Evolutionary conservation across 768 basidiomycete species (phyloP).

Genomic region (Amanita pallidorosea): DNA sequence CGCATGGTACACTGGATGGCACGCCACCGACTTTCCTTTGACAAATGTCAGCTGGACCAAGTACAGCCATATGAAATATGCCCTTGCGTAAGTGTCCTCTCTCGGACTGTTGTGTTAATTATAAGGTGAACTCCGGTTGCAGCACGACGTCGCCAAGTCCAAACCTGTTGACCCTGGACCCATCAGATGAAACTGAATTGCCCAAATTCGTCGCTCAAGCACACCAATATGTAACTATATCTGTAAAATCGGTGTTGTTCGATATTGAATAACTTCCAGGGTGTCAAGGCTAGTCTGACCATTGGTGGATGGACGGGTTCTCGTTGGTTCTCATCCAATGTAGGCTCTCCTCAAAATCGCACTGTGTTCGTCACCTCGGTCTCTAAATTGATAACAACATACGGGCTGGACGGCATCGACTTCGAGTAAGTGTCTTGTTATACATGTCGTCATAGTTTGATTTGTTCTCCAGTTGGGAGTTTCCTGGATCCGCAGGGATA

Average conservation of each 20-base stretch:
- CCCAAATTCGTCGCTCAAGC: conserved; percentile 44
- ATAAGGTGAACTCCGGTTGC: conserved; percentile 13
- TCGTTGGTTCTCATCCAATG: conserved; percentile 47
- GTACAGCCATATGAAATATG: conserved; percentile 45
- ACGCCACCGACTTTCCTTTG: conserved; percentile 29
- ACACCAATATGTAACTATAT: conserved; percentile 23
- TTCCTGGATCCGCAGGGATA: conserved; percentile 58
- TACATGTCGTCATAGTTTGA: not conserved
- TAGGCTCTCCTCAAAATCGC: conserved; percentile 43
- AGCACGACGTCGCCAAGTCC: conserved; percentile 28
- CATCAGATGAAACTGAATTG: conserved; percentile 36
- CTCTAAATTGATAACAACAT: conserved; percentile 31
- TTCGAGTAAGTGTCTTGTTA: conserved; percentile 40
- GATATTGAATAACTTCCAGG: conserved; percentile 19
- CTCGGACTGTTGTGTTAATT: not conserved
- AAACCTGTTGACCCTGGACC: conserved; percentile 15
- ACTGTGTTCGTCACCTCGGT: conserved; percentile 48
- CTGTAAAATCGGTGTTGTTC: not conserved
- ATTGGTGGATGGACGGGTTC: conserved; percentile 65
- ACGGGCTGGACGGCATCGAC: conserved; percentile 53
- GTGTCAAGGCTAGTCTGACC: conserved; percentile 45
- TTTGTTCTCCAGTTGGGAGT: conserved; percentile 61
- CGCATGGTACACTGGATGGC: conserved; percentile 42
- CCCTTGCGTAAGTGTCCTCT: conserved; percentile 42
- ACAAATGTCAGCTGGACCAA: conserved; percentile 37